These are phyloP conservation scores for Knoxia roxburghii DNA, from an alignment of 257 asterid genomes.

Conservation along the genomic window DNA sequence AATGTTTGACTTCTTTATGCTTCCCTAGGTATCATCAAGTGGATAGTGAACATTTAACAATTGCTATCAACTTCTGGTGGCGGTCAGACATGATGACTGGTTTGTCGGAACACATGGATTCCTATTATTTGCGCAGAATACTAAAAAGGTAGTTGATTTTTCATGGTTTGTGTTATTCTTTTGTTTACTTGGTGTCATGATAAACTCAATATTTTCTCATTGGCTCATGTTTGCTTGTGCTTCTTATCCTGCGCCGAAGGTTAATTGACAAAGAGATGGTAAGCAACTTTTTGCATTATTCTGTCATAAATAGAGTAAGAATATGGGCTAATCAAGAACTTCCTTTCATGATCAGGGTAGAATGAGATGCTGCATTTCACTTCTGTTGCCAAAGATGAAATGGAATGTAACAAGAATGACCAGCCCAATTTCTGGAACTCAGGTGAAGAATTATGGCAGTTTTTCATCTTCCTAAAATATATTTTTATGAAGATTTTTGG, in stretches of 20 bases:
- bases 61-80: constrained; percentile 99
- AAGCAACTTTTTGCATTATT: constrained; percentile 22
- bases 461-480: constrained; percentile 12
- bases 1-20: not conserved
- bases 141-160: constrained; percentile 49
- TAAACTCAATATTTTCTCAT: constrained; percentile 15
- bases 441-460: constrained; percentile 25
- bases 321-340: constrained; percentile 11
- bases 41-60: constrained; percentile 76
- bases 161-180: constrained; percentile 5
- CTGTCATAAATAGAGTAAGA: not conserved
- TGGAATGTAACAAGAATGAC: constrained; percentile 26
- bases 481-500: constrained; percentile 1
- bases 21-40: constrained; percentile 92
- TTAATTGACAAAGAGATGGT: constrained; percentile 88
- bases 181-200: not conserved
- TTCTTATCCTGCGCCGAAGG: constrained; percentile 40
- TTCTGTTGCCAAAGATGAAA: constrained; percentile 28
- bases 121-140: constrained; percentile 85
- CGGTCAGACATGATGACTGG: constrained; percentile 60
- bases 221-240: constrained; percentile 20
- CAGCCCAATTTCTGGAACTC: constrained; percentile 27
- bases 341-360: constrained; percentile 61
- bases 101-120: constrained; percentile 90
- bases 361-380: constrained; percentile 53